Base-by-base conservation (phyloP, 1,284 basidiomycete species). In the Boletus austroedulis region DNA sequence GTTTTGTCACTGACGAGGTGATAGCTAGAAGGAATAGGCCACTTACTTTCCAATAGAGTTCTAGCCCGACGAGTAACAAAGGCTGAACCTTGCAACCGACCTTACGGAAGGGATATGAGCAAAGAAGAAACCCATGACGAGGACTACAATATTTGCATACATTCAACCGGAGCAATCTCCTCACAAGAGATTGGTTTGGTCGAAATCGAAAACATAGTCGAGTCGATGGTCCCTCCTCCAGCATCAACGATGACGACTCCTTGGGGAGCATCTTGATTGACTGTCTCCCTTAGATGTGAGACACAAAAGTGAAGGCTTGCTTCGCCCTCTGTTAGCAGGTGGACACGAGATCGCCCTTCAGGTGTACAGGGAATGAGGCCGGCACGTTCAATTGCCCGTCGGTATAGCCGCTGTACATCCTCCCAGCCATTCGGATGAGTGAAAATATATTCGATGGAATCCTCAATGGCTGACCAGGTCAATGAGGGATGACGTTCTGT, bases 311-410 rank as follows among this genome's bases (percentile, higher is more conserved):
- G 76, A 11, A 82, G 58, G 60, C 78, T 79, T 1, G 81, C 80
- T 58, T 82, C 81, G 0, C 81, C 80, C 59, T 82, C 81, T 0
- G 80, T 81, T 24, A 82, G 71, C 52, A 82, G 76, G 21, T 74
- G 74, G 1, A 82, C 53, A 0, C 76, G 76, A 7, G 64, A 56
- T 24, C 69, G 73, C 0, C 73, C 74, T 5, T 68, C 69, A 2
- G 59, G 54, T 1, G 62, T 64, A 51, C 67, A 57, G 0, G 73
- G 59, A 0, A 77, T 61, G 19, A 79, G 69, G 11, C 71, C 69
- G 0, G 76, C 78, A 0, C n/a, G n/a, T n/a, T n/a, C n/a, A n/a
- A n/a, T n/a, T n/a, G 78, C 77, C 2, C 65, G 62, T 5, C 78
- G 73, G 59, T 74, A 70, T 8, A 62, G 67, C 59, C 80, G 78